Base-by-base conservation (phyloP, 257 asterid genomes). In the Solanum gracilifrons region DNA sequence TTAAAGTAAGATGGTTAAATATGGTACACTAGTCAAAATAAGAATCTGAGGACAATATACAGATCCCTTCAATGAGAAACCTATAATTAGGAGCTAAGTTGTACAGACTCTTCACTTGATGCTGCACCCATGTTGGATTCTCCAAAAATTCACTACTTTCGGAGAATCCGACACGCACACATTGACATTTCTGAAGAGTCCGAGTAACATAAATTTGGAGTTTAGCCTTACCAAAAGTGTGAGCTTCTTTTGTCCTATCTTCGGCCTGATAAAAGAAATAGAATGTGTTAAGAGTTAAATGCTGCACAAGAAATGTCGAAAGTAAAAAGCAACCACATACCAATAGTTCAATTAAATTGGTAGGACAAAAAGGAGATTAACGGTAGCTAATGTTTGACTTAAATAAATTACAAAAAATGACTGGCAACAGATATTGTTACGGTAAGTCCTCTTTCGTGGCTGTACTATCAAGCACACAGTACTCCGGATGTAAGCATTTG, bases 151-250 rank as follows among this genome's bases (percentile, higher is more conserved):
- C 31, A 62, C 71, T 62, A 62, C 31, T 23, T 62, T 11, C n/a
- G 7, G 71, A 62, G 31, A 62, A 62, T n/a, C 31, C 31, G 31
- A 62, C 71, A 62, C 16, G 1, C 31, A n/a, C 71, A n/a, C 31
- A n/a, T n/a, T 62, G 66, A 62, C 16, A 62, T 62, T 62, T n/a
- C 2, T 62, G 15, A 62, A 62, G 31, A 62, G 71, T 62, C 15
- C 3, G 31, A 9, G 31, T 16, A 62, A 62, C 71, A 62, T 4
- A 62, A 2, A 41, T 27, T 77, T 39, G 84, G 84, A 41, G n/a
- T 29, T 29, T 35, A 29, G 85, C 39, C 92, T 68, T 90, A 94
- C 97, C 97, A 75, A 83, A 89, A 7, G 87, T 86, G 75, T 90
- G 92, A 33, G 88, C 88, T 87, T 90, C 93, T 37, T 84, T 90